Percentiles rank a stretch among this genome's conserved stretches.
Conservation (phyloP, 768 basidiomycete species). For the Lactarius akahatsu region DNA sequence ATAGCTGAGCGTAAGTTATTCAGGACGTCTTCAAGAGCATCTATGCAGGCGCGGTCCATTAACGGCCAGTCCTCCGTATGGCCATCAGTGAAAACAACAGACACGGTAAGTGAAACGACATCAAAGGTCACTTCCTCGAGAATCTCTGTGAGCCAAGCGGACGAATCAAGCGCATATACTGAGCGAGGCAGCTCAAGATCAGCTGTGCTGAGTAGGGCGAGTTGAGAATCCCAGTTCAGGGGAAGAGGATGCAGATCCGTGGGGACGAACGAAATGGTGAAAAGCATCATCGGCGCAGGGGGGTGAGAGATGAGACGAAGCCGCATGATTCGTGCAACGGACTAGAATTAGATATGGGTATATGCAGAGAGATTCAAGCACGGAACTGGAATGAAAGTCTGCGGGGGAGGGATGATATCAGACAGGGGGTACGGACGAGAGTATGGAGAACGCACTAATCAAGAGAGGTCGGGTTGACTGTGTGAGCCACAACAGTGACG, state of each 20-base stretch:
- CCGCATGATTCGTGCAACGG: slow-evolving; percentile 44
- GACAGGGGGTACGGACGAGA: background rate
- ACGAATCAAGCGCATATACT: slow-evolving; percentile 60
- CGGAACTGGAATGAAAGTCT: background rate
- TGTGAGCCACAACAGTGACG: background rate
- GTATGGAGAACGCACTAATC: slow-evolving; percentile 14
- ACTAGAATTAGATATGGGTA: slow-evolving; percentile 23
- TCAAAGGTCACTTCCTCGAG: slow-evolving; percentile 65
- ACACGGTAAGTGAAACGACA: slow-evolving; percentile 45
- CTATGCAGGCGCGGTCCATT: slow-evolving; percentile 40
- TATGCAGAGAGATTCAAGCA: slow-evolving; percentile 22
- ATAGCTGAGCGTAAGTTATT: slow-evolving; percentile 50
- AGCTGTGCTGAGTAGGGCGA: slow-evolving; percentile 50
- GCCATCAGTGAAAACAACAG: slow-evolving; percentile 60
- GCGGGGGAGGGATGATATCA: background rate
- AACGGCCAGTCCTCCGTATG: slow-evolving; percentile 50
- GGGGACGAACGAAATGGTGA: slow-evolving; percentile 53
- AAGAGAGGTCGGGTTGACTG: slow-evolving; percentile 12
- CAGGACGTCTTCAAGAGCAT: slow-evolving; percentile 51
- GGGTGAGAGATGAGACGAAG: slow-evolving; percentile 51
- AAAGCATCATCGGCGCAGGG: slow-evolving; percentile 55
- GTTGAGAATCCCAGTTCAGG: slow-evolving; percentile 52
- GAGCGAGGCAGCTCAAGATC: slow-evolving; percentile 52
- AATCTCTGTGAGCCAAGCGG: slow-evolving; percentile 55
- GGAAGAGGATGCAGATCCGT: slow-evolving; percentile 45